phyloP scores from a whole-genome alignment of 2,329 filamentous ascomycete species.

The Sarocladiaceae sp. region DNA sequence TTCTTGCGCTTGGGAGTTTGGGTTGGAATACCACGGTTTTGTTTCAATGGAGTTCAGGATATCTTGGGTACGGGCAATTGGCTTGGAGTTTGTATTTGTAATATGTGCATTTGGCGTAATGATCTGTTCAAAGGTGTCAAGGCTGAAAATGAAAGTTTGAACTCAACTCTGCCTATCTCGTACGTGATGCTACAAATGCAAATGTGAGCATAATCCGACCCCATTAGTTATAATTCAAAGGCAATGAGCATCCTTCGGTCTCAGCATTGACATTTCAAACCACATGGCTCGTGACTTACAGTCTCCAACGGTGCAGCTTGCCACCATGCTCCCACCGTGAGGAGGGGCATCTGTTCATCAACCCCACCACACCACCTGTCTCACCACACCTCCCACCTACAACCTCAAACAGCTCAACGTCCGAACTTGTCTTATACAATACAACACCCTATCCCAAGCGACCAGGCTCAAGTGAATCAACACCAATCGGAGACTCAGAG shows the following conservation, averaged over 20 bases:
- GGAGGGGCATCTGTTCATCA: neutral
- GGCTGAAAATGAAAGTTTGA: too few relatives aligned
- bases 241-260: too few relatives aligned
- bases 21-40: neutral
- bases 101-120: neutral
- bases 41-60: neutral
- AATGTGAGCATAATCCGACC: too few relatives aligned
- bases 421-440: neutral
- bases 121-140: neutral
- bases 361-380: constrained; percentile 6
- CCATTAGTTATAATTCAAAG: too few relatives aligned
- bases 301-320: too few relatives aligned
- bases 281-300: too few relatives aligned
- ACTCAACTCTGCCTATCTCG: too few relatives aligned
- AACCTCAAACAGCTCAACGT: neutral
- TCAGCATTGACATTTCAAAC: too few relatives aligned
- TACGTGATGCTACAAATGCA: too few relatives aligned
- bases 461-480: too few relatives aligned
- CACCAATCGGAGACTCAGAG: neutral
- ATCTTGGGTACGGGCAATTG: neutral
- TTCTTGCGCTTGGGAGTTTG: neutral
- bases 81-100: neutral
- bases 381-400: neutral
- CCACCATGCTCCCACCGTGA: too few relatives aligned
- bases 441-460: too few relatives aligned